Conservation (phyloP, 495 filamentous ascomycete genomes). For the Chaetomium cochliodes region DNA sequence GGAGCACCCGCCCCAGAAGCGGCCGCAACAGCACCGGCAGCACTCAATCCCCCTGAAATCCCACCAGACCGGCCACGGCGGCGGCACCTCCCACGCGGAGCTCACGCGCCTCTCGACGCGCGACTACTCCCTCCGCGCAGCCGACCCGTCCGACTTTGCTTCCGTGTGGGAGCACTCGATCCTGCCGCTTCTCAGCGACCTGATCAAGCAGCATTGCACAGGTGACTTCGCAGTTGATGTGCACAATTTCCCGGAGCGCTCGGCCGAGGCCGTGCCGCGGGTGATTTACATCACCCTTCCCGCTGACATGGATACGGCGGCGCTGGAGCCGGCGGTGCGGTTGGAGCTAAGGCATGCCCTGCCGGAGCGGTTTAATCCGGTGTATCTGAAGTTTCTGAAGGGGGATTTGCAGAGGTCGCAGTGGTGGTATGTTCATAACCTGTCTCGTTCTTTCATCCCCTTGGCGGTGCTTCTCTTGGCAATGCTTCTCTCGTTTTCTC, state of each 20-base stretch:
- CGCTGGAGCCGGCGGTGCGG: not conserved
- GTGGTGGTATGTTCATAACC: slow-evolving; percentile 2
- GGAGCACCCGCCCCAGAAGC: not conserved
- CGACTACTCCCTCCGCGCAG: not conserved
- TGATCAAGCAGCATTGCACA: slow-evolving; percentile 14
- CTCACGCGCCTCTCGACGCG: slow-evolving; percentile 10
- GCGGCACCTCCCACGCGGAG: not conserved
- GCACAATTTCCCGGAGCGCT: slow-evolving; percentile 21
- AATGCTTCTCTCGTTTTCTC: no score
- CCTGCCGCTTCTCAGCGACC: slow-evolving; percentile 1
- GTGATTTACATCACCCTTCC: slow-evolving; percentile 15
- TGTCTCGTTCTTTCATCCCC: no score
- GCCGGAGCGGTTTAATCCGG: slow-evolving; percentile 6
- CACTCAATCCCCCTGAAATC: not conserved
- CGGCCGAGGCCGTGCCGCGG: slow-evolving; percentile 12
- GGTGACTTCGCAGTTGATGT: slow-evolving; percentile 22
- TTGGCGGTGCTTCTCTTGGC: no score
- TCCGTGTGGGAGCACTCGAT: slow-evolving; percentile 14
- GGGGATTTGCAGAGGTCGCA: not conserved
- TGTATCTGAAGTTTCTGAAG: slow-evolving; percentile 9
- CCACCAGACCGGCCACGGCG: not conserved
- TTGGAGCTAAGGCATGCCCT: not conserved
- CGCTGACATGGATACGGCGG: not conserved
- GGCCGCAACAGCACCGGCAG: not conserved
- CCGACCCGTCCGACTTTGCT: slow-evolving; percentile 19